These are phyloP conservation scores for Naganishia sp. DNA, from an alignment of 1,284 basidiomycete species.

Conservation along the genomic window DNA sequence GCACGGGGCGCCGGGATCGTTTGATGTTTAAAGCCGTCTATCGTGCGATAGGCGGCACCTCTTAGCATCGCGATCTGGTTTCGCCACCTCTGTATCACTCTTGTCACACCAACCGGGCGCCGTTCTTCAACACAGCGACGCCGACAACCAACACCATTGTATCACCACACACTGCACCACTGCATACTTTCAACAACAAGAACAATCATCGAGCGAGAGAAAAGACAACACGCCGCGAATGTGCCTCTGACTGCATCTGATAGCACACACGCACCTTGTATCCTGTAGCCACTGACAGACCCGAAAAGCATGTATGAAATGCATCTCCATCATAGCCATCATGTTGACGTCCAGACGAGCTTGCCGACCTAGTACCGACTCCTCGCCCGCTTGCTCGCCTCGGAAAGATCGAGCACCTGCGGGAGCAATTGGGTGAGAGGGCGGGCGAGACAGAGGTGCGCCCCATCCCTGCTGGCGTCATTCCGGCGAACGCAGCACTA, in stretches of 20 bases:
- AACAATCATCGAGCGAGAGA: too few relatives aligned
- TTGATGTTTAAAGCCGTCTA: slow-evolving; percentile 29
- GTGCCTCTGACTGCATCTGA: not conserved
- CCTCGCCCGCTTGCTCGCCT: not conserved
- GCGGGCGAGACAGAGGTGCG: not conserved
- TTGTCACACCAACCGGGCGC: not conserved
- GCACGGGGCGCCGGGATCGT: slow-evolving; percentile 8
- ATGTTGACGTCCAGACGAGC: too few relatives aligned
- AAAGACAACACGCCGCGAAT: not conserved
- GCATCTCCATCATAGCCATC: not conserved
- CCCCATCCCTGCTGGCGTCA: slow-evolving; percentile 5
- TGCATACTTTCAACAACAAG: not conserved
- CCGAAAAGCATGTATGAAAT: not conserved
- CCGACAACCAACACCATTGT: too few relatives aligned
- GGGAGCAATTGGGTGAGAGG: not conserved
- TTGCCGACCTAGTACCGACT: too few relatives aligned
- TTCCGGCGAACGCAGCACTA: not conserved
- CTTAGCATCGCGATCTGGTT: not conserved
- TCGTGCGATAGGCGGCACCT: slow-evolving; percentile 20
- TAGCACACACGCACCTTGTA: not conserved
- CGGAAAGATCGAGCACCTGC: slow-evolving; percentile 1
- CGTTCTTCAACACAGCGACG: not conserved
- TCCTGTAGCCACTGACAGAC: not conserved
- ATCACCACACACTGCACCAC: not conserved
- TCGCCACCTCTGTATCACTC: slow-evolving; percentile 1